Evolutionary conservation across 192 early-diverging fungal species (phyloP).

Genomic region (Ambispora gerdemannii): DNA sequence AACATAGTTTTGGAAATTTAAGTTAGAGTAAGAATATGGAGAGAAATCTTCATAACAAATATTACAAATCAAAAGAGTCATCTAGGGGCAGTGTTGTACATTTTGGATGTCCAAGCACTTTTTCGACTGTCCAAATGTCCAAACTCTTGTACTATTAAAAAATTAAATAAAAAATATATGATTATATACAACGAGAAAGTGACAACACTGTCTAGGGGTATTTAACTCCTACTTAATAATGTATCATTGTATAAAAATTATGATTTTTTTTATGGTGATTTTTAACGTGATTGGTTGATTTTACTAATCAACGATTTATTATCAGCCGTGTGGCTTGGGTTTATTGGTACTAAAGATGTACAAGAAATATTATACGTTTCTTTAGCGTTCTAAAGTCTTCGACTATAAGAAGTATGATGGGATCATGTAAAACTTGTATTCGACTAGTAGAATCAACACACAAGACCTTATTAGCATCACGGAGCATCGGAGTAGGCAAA

Average conservation of each 20-base stretch:
- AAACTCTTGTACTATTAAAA: too few species aligned
- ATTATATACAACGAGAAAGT: too few species aligned
- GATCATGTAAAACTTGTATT: not conserved
- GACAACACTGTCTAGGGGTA: too few species aligned
- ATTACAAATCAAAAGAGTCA: not conserved
- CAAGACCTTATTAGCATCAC: conserved; percentile 14
- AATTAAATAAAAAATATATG: too few species aligned
- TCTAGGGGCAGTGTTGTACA: too few species aligned
- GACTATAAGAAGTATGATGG: conserved; percentile 3
- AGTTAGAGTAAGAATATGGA: not conserved
- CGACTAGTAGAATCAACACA: too few species aligned
- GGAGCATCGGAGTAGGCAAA: not conserved
- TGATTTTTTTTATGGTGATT: conserved; percentile 14
- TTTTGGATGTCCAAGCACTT: too few species aligned
- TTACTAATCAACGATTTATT: conserved; percentile 3
- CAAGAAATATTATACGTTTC: too few species aligned
- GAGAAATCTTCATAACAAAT: not conserved
- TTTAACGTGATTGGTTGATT: conserved; percentile 8
- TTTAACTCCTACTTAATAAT: conserved; percentile 15
- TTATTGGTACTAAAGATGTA: conserved; percentile 10
- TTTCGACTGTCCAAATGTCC: too few species aligned
- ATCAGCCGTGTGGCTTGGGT: not conserved
- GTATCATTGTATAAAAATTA: conserved; percentile 13
- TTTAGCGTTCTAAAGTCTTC: too few species aligned
- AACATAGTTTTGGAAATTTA: too few species aligned